phyloP scores from a whole-genome alignment of 2,329 filamentous ascomycete genomes.

The Orbilia brochopaga region DNA sequence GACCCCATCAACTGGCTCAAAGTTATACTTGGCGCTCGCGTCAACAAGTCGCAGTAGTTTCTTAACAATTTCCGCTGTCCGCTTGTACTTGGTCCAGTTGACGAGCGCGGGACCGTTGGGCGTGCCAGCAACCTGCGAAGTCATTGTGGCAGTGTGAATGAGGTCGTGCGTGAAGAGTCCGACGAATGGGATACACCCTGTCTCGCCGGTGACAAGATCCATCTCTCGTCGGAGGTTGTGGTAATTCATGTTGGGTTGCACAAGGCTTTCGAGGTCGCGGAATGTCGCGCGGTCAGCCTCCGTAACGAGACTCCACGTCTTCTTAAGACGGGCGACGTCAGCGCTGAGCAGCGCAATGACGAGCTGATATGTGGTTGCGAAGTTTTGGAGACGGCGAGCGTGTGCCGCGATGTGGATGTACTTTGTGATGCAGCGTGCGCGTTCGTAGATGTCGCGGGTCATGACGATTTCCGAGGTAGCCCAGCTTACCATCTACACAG shows the following conservation, averaged over 20 bases:
- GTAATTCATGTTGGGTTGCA: slow-evolving; percentile 80
- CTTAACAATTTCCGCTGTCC: slow-evolving; percentile 77
- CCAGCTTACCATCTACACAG: slow-evolving; percentile 76
- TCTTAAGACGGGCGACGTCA: slow-evolving; percentile 70
- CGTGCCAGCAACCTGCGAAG: slow-evolving; percentile 73
- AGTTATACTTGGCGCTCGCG: slow-evolving; percentile 75
- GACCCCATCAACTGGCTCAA: slow-evolving; percentile 76
- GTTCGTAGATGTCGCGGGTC: slow-evolving; percentile 73
- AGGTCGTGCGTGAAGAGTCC: slow-evolving; percentile 82
- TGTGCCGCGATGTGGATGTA: slow-evolving; percentile 80
- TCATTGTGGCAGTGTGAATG: slow-evolving; percentile 79
- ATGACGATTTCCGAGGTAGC: slow-evolving; percentile 78
- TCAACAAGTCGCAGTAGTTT: slow-evolving; percentile 78
- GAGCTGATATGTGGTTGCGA: slow-evolving; percentile 81
- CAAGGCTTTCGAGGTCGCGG: slow-evolving; percentile 71
- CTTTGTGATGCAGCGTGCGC: slow-evolving; percentile 78
- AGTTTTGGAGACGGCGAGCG: slow-evolving; percentile 77
- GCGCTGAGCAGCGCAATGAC: slow-evolving; percentile 76
- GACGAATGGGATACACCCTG: slow-evolving; percentile 82
- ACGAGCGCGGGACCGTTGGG: slow-evolving; percentile 72
- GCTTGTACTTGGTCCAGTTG: slow-evolving; percentile 82
- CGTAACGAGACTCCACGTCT: slow-evolving; percentile 75
- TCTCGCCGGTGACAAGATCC: slow-evolving; percentile 69
- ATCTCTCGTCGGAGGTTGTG: slow-evolving; percentile 78
- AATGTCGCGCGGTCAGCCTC: slow-evolving; percentile 70